phyloP scores from a whole-genome alignment of 495 filamentous ascomycete species.

The Penicillium tannophilum region DNA sequence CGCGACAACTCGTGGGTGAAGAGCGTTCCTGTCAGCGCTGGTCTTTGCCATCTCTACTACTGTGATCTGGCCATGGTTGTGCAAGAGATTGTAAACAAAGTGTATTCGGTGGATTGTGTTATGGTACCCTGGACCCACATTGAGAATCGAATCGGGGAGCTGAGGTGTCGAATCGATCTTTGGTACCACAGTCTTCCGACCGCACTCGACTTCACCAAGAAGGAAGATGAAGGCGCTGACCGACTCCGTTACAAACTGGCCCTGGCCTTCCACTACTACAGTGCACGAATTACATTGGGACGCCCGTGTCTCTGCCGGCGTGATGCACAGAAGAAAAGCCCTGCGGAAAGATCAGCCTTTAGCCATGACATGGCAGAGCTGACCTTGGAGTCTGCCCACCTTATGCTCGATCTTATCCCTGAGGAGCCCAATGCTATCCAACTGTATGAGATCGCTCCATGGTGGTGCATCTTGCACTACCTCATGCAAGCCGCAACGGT shows the following conservation, averaged over 20 bases:
- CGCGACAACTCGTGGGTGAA: slow-evolving; percentile 35
- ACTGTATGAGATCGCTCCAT: slow-evolving; percentile 60
- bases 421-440: slow-evolving; percentile 45
- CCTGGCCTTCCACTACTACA: slow-evolving; percentile 61
- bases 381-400: slow-evolving; percentile 57
- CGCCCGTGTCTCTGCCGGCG: slow-evolving; percentile 66
- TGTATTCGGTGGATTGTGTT: slow-evolving; percentile 60
- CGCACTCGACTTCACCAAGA: slow-evolving; percentile 51
- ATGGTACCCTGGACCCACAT: slow-evolving; percentile 60
- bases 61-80: slow-evolving; percentile 54
- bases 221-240: slow-evolving; percentile 35
- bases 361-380: slow-evolving; percentile 57
- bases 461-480: slow-evolving; percentile 69
- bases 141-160: slow-evolving; percentile 55
- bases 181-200: slow-evolving; percentile 57
- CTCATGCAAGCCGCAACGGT: slow-evolving; percentile 65
- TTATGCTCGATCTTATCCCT: slow-evolving; percentile 57
- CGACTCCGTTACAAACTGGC: slow-evolving; percentile 47
- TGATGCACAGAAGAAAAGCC: slow-evolving; percentile 46
- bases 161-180: slow-evolving; percentile 53
- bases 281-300: slow-evolving; percentile 59
- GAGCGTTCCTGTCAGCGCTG: slow-evolving; percentile 35
- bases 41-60: slow-evolving; percentile 52
- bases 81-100: slow-evolving; percentile 55
- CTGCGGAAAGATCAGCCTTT: slow-evolving; percentile 42